Base-by-base conservation (phyloP, 1,139 yeast genomes). In the Pichia terricola region DNA sequence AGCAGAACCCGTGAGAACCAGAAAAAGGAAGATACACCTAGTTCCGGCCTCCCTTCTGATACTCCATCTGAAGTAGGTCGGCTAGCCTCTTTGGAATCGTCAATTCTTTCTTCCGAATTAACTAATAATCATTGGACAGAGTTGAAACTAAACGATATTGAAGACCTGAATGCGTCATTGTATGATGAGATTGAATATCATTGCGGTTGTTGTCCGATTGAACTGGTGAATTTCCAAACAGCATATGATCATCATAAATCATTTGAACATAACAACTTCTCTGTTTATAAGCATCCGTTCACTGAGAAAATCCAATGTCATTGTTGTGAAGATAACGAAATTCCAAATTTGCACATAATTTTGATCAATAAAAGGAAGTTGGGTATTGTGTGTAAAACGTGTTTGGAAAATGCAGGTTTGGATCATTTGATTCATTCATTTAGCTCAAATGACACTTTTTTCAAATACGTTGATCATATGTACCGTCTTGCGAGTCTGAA, bases 171-270 rank as follows among this genome's bases (percentile, higher is more conserved):
- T 16, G 22, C 22, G 22, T 16, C 22, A 16, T 16, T 16, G 22
- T 16, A 11, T 30, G 47, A 40, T 31, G 33, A 28, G 7, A 26
- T 46, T 4, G 48, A 45, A 27, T 43, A 40, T 26, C 28, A 30
- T 30, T 46, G 49, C 39, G 37, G 41, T 34, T 38, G 38, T 26
- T 47, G 50, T 36, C 48, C 48, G 8, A 45, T 41, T 38, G 48
- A 46, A 33, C 10, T 42, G 28, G 38, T 26, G 9, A 34, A 37
- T 16, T 40, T 31, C 28, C 25, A 22, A 5, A 28, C 38, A n/a
- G 49, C 46, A 22, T n/a, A 35, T 11, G 25, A 30, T 8, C 47
- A 47, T 34, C 5, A 22, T 10, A 25, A 26, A 3, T 41, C 43
- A 2, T 45, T 41, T 28, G 16, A 33, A 5, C 47, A 44, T 38